Conservation (phyloP, 306 rosid genomes). For the Styphnolobium japonicum region DNA sequence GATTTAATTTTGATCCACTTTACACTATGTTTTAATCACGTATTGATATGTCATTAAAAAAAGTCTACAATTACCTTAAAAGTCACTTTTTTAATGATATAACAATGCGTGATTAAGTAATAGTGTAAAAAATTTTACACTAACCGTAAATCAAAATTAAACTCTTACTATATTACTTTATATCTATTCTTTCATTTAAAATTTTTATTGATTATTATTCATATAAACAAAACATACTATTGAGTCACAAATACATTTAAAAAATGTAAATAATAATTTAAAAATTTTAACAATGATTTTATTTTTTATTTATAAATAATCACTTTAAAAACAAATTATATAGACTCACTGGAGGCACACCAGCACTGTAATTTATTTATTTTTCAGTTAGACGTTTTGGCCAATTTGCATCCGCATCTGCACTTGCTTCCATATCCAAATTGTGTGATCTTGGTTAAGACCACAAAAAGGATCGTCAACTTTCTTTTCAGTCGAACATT, state of each 20-base stretch:
- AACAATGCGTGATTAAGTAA: no score
- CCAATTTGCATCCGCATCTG: not conserved
- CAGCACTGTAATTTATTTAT: not conserved
- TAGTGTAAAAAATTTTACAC: no score
- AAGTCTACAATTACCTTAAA: no score
- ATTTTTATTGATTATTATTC: not conserved
- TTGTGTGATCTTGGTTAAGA: not conserved
- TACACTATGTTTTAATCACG: no score
- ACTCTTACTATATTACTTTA: not conserved
- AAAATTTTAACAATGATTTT: not conserved
- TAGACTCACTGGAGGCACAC: not conserved
- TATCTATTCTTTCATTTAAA: not conserved
- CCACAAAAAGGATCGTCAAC: not conserved
- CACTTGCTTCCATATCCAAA: not conserved
- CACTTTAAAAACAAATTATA: not conserved
- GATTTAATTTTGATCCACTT: no score
- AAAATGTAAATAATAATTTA: not conserved
- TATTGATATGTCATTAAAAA: no score
- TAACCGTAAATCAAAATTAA: no score
- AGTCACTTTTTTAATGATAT: no score
- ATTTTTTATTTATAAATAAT: not conserved
- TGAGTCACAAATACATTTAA: not conserved
- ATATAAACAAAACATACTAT: not conserved
- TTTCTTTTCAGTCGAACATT: slow-evolving; percentile 1
- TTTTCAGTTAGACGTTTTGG: not conserved